Evolutionary conservation across 2,329 filamentous ascomycete genomes (phyloP), one percentile per base, ranked within the genome.

Genomic region (Phialophora tarda): DNA sequence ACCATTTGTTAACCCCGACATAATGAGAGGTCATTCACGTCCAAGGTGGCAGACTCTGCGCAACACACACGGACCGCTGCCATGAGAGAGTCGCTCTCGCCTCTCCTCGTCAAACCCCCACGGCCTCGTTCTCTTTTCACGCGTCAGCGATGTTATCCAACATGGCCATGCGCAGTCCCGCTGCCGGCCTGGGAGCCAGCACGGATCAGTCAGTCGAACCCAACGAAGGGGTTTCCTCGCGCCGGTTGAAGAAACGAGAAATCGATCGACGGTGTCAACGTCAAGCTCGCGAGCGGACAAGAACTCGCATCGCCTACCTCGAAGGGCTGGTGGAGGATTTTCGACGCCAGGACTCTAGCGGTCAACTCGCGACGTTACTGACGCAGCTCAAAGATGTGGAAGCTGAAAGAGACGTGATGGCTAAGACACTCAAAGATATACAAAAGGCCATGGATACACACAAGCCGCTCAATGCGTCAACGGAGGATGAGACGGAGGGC

Each of bases 241-340:
- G 71, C 23, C 63, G 71, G 3, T 54, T 73, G 55, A 72, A 72
- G 66, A 73, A 73, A 47, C 65, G 71, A 59, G 71, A 73, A 62
- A 72, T 71, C 47, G 71, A 73, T 55, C 67, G 71, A 60, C 60
- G 65, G 61, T 73, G 71, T 60, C 71, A 73, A 44, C 71, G 71
- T 26, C 69, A 72, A 64, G 71, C 71, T 59, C 63, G 71, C 47
- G 71, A 73, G 56, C 67, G 71, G n/a, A 73, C 71, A 12, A 71
- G 71, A 51, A 62, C 65, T 38, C 67, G 69, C n/a, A 73, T 73
- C 28, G 69, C 71, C 64, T 71, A 73, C 60, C 69, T 73, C 32
- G 71, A 73, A 62, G 70, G 65, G 5, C 61, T 72, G 11, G 70
- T 73, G 10, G 70, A 73, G 47, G 63, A 72, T 34, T 71, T 72